phyloP scores from a whole-genome alignment of 148 eudicot genomes.

The Amaranthus cruentus region DNA sequence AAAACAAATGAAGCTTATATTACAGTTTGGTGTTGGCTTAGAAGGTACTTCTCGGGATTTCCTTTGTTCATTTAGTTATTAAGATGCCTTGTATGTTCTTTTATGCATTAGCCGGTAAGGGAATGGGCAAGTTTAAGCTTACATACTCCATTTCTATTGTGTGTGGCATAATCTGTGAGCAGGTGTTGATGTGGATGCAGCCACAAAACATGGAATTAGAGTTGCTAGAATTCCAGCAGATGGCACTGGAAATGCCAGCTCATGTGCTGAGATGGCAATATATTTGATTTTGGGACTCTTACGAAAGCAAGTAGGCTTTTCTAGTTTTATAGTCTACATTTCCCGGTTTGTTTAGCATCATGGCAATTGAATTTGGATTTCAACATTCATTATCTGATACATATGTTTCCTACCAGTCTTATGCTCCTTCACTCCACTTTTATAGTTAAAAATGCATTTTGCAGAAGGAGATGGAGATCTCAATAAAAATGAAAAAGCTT shows the following conservation, averaged over 20 bases:
- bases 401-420: neutral
- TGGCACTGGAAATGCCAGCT: constrained; percentile 75
- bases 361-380: neutral
- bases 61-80: neutral
- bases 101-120: neutral
- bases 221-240: constrained; percentile 81
- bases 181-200: constrained; percentile 86
- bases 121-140: neutral
- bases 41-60: constrained; percentile 48
- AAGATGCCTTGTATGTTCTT: neutral
- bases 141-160: neutral
- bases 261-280: constrained; percentile 98
- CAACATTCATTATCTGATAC: neutral
- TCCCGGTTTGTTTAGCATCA: no score
- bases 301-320: constrained; percentile 64
- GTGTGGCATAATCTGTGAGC: constrained; percentile 5
- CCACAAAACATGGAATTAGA: constrained; percentile 69
- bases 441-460: constrained; percentile 5
- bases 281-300: constrained; percentile 89
- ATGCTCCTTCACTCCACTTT: neutral
- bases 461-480: constrained; percentile 77
- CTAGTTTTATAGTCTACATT: neutral
- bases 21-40: constrained; percentile 94
- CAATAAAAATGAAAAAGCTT: constrained; percentile 58
- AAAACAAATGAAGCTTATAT: constrained; percentile 69